Evolutionary conservation across 2,329 filamentous ascomycete genomes (phyloP), one percentile per base, ranked within the genome.

Genomic region (Ceratocystiopsis minuta): DNA sequence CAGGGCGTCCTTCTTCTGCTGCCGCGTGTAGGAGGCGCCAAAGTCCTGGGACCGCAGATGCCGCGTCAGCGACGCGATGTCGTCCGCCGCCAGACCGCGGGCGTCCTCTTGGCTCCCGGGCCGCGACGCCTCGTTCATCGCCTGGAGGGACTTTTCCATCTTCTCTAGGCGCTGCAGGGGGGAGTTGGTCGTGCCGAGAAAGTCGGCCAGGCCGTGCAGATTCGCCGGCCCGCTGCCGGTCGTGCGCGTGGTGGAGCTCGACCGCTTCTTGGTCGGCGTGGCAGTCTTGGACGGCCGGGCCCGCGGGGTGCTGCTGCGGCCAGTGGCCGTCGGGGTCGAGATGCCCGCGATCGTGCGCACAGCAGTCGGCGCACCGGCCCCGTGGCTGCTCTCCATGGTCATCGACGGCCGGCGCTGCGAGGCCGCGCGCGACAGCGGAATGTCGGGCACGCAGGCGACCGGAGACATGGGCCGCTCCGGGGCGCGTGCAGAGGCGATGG

Each of bases 81-180:
- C 35, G 50, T 45, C 33, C 20, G 20, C 20, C 20, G 20, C 20
- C 20, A 20, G 20, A 3, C 31, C 31, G 6, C 6, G 6, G 45
- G 37, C 41, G 38, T 48, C 52, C 3, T 56, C 54, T 37, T 52
- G 52, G 32, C 47, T 58, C 9, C 52, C 53, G 20, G 56, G 53
- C 16, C 52, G 52, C 12, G 55, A 52, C 3, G 46, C 45, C 16
- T 60, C 54, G 5, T 56, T 53, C 43, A 51, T 53, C 7, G 53
- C 38, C 43, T 51, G 36, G 37, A 50, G 41, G 40, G 55, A 42
- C 46, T 49, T 41, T 43, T 63, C 63, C 33, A 64, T 52, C 44
- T 59, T 64, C 48, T 70, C 69, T 9, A 70, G 53, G 33, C 62
- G 61, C 49, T 72, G 68, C 2, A 70, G 54, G 0, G 70, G 70